Evolutionary conservation across 768 basidiomycete genomes (phyloP).

Genomic region (Suillus placidus): DNA sequence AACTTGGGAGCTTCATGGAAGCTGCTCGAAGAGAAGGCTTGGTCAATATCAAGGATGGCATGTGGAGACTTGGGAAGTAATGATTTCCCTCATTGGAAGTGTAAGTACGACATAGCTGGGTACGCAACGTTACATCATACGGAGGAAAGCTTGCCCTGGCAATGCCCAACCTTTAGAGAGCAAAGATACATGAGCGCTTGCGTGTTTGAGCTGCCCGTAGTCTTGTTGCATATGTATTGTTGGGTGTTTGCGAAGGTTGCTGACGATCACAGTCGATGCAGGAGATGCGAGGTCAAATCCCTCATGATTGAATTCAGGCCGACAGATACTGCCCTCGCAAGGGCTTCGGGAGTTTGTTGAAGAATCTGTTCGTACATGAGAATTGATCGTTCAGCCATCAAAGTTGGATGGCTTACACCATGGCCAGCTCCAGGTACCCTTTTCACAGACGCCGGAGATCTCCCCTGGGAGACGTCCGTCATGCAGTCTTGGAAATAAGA

Average conservation of each 20-base stretch:
- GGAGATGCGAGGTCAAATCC: background rate
- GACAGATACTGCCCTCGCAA: constrained; percentile 39
- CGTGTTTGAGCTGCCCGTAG: background rate
- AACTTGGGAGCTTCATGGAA: constrained; percentile 80
- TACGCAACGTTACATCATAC: background rate
- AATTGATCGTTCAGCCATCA: constrained; percentile 4
- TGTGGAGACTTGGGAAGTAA: constrained; percentile 57
- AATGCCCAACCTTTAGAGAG: background rate
- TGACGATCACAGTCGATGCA: constrained; percentile 9
- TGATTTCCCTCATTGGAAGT: background rate
- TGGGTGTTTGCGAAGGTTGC: background rate
- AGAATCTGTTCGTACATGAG: constrained; percentile 36
- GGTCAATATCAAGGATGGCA: constrained; percentile 67
- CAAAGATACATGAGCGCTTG: background rate
- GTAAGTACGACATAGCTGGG: background rate
- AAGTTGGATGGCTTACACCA: constrained; percentile 35
- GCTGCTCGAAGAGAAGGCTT: constrained; percentile 77
- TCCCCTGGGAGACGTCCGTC: constrained; percentile 42
- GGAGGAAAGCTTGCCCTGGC: background rate
- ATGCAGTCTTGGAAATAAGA: constrained; percentile 48
- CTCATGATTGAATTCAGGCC: constrained; percentile 34
- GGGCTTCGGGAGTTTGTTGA: constrained; percentile 45
- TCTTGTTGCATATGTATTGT: background rate
- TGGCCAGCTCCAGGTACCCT: constrained; percentile 50
- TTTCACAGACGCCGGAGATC: constrained; percentile 44